Base-by-base conservation (phyloP, 768 basidiomycete species). In the Agaricus blazei region DNA sequence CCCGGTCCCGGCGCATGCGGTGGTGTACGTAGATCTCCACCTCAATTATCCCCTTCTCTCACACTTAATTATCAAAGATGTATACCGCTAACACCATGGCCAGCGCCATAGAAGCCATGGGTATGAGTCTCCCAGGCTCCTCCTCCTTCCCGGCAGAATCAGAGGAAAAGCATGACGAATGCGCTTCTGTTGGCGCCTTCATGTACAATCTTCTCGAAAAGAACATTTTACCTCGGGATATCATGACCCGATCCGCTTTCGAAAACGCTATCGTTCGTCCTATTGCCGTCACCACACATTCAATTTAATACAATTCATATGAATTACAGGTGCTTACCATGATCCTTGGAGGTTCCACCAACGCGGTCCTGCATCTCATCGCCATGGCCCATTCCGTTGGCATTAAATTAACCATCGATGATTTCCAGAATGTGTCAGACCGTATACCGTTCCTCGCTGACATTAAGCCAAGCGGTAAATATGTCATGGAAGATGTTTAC, bases 61-160 rank as follows among this genome's bases (percentile, higher is more conserved):
- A 36, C 12, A 11, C 43, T 29, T 26, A 44, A 41, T 34, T 15
- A 48, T 37, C 43, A 8, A 67, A 94, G 93, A 95, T 96, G 93
- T 96, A 96, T 70, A 97, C 94, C 4, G 92, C 93, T 34, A 99
- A 98, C 70, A 98, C 97, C 2, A 98, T 99, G 92, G 93, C 96
- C 4, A 93, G 91, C 60, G 93, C 94, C 12, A 81, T 91, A 42
- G 97, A 99, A 72, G 94, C 89, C 1, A 70, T 99, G 62, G 97
- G 97, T 45, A 99, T 99, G 96, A 83, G 93, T 14, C 73, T 98
- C 8, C 91, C 97, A 7, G 96, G 96, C 28, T 97, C 94, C n/a
- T 95, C 94, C 0, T 95, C 93, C 7, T 98, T 88, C 79, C 94
- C 94, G 5, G 97, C 97, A 36, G 88, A 93, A 67, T 94, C 90